These are phyloP conservation scores for Solanum hybrid DNA, from an alignment of 305 asterid genomes.

Conservation along the genomic window DNA sequence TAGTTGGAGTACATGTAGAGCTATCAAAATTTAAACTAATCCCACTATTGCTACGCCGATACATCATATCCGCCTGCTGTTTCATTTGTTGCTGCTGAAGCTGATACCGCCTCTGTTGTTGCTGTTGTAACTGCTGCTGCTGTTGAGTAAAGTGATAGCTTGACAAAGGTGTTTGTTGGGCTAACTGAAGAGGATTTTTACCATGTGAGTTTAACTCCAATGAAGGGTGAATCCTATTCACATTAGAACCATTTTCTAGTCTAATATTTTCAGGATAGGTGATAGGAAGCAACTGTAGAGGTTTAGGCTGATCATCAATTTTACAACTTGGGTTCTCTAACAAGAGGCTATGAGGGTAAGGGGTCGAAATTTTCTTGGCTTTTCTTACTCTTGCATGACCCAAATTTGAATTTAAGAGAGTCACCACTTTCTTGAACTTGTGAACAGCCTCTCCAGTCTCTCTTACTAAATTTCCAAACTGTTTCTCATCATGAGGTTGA, in stretches of 20 bases:
- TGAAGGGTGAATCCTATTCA: conserved; percentile 31
- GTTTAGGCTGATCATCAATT: conserved; percentile 19
- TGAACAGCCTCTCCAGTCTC: conserved; percentile 73
- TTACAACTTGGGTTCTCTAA: conserved; percentile 24
- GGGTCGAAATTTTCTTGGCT: conserved; percentile 17
- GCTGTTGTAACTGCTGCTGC: conserved; percentile 40
- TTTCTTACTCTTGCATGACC: conserved; percentile 66
- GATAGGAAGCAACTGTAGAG: conserved; percentile 22
- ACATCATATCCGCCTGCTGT: conserved; percentile 53
- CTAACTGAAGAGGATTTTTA: conserved; percentile 25
- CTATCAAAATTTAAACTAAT: conserved; percentile 76
- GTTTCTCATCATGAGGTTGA: conserved; percentile 41
- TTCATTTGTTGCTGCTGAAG: conserved; percentile 60
- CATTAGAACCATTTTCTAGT: conserved; percentile 32
- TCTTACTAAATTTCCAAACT: conserved; percentile 30
- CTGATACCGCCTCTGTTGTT: conserved; percentile 28
- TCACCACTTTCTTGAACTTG: conserved; percentile 65
- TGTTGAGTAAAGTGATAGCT: conserved; percentile 41
- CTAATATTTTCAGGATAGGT: conserved; percentile 12
- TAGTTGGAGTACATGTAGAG: conserved; percentile 73
- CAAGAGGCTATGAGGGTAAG: conserved; percentile 27
- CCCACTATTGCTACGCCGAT: conserved; percentile 60
- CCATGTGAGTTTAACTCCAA: conserved; percentile 45
- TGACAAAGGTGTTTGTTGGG: conserved; percentile 29
- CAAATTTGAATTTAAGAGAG: conserved; percentile 47